These are phyloP conservation scores for Cyberlindnera xylosilytica DNA, from an alignment of 805 yeast species.

Conservation along the genomic window DNA sequence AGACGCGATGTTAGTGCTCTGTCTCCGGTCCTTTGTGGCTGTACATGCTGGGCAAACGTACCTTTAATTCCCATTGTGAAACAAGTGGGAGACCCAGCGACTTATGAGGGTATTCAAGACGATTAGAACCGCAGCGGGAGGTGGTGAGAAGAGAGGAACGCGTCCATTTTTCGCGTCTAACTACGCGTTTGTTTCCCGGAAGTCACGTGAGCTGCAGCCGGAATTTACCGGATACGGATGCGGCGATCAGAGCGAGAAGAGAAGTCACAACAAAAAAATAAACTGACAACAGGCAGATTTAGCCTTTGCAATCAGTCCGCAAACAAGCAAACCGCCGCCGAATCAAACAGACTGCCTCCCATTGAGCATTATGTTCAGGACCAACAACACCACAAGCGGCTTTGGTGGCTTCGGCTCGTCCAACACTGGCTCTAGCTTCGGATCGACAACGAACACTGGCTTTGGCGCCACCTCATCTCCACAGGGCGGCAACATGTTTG, in stretches of 20 bases:
- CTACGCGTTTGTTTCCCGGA: too few relatives aligned
- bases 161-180: too few relatives aligned
- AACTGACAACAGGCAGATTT: background rate
- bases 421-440: slow-evolving; percentile 29
- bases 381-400: slow-evolving; percentile 23
- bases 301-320: too few relatives aligned
- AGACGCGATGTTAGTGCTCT: slow-evolving; percentile 9
- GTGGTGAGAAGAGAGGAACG: too few relatives aligned
- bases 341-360: too few relatives aligned
- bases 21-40: background rate
- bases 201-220: too few relatives aligned
- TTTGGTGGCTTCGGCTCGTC: slow-evolving; percentile 34
- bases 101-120: too few relatives aligned
- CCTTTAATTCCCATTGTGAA: slow-evolving; percentile 50
- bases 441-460: slow-evolving; percentile 21
- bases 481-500: slow-evolving; percentile 36
- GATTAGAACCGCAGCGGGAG: too few relatives aligned
- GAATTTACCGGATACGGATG: too few relatives aligned
- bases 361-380: slow-evolving; percentile 25
- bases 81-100: too few relatives aligned
- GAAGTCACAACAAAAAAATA: background rate
- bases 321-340: too few relatives aligned
- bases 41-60: slow-evolving; percentile 20
- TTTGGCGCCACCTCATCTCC: slow-evolving; percentile 28
- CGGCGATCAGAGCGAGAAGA: too few relatives aligned